These are phyloP conservation scores for Saccharomyces jurei DNA, from an alignment of 805 yeast genomes.

Conservation along the genomic window DNA sequence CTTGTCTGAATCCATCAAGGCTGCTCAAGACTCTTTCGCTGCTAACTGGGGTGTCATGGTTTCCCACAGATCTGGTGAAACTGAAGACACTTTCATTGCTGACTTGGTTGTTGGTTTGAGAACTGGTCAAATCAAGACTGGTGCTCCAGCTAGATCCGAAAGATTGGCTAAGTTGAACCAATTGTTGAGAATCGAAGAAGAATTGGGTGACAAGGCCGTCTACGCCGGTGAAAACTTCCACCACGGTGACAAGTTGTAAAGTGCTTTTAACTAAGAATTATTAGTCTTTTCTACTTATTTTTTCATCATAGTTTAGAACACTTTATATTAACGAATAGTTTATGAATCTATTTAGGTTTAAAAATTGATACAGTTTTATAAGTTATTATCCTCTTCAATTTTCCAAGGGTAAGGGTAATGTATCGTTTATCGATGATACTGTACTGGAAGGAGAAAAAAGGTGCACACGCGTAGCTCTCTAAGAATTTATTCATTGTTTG, in stretches of 20 bases:
- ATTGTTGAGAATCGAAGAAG: constrained; percentile 97
- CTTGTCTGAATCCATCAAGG: constrained; percentile 89
- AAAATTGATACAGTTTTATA: constrained; percentile 11
- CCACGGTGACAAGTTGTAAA: constrained; percentile 36
- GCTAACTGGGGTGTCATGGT: constrained; percentile 99
- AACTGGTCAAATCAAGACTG: constrained; percentile 98
- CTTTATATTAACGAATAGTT: constrained; percentile 6
- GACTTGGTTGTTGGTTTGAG: constrained; percentile 96
- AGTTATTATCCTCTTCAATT: neutral
- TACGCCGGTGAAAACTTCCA: constrained; percentile 93
- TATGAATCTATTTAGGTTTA: constrained; percentile 13
- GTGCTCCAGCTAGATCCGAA: constrained; percentile 99
- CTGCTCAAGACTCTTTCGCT: constrained; percentile 88
- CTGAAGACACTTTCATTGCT: constrained; percentile 97
- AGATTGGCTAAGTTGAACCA: constrained; percentile 99
- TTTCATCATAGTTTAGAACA: constrained; percentile 4
- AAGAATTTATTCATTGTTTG: neutral
- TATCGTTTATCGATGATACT: neutral
- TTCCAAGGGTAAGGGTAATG: neutral
- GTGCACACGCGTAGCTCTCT: neutral
- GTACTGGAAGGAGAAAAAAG: neutral
- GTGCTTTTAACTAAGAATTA: constrained; percentile 2
- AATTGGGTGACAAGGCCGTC: constrained; percentile 93
- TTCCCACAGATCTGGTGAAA: constrained; percentile 99
- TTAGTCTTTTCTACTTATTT: constrained; percentile 1